Evolutionary conservation across 2,329 filamentous ascomycete species (phyloP).

Genomic region (Alternaria sp.): DNA sequence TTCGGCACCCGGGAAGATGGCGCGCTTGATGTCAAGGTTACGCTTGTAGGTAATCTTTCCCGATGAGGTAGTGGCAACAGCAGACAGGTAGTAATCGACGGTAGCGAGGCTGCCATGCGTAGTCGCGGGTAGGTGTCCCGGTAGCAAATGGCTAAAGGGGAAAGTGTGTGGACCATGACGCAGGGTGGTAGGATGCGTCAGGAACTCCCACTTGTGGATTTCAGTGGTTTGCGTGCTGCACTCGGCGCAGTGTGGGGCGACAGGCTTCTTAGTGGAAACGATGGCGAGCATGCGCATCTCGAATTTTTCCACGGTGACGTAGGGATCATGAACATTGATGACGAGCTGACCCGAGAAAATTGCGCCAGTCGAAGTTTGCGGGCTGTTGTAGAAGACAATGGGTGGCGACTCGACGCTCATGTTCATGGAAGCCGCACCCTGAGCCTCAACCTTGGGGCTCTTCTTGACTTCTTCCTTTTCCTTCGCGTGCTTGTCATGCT

Average conservation of each 20-base stretch:
- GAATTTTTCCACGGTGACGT: slow-evolving; percentile 74
- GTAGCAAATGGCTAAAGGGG: slow-evolving; percentile 87
- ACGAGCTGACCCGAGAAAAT: slow-evolving; percentile 85
- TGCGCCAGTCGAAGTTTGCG: slow-evolving; percentile 80
- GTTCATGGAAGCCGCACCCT: slow-evolving; percentile 61
- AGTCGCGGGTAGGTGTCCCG: slow-evolving; percentile 84
- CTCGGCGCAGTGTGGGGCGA: slow-evolving; percentile 77
- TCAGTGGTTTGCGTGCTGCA: slow-evolving; percentile 77
- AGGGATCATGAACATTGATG: slow-evolving; percentile 71
- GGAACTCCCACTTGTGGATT: slow-evolving; percentile 80
- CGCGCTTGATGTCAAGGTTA: slow-evolving; percentile 77
- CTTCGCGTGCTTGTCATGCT: slow-evolving; percentile 34
- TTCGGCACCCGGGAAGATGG: slow-evolving; percentile 78
- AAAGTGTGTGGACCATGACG: slow-evolving; percentile 73
- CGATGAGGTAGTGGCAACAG: slow-evolving; percentile 62
- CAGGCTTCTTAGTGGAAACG: slow-evolving; percentile 81
- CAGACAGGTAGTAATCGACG: slow-evolving; percentile 77
- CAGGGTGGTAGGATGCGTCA: slow-evolving; percentile 50
- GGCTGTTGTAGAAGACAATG: slow-evolving; percentile 79
- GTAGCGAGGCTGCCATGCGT: slow-evolving; percentile 76
- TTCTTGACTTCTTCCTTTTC: slow-evolving; percentile 38
- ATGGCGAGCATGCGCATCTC: slow-evolving; percentile 75
- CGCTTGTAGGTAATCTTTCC: slow-evolving; percentile 71
- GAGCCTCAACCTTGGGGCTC: slow-evolving; percentile 47
- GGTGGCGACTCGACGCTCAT: slow-evolving; percentile 85